Percentiles rank a stretch among this genome's conserved stretches.
These are phyloP conservation scores for Talaromyces adpressus DNA, from an alignment of 495 filamentous ascomycete genomes.

Conservation along the genomic window DNA sequence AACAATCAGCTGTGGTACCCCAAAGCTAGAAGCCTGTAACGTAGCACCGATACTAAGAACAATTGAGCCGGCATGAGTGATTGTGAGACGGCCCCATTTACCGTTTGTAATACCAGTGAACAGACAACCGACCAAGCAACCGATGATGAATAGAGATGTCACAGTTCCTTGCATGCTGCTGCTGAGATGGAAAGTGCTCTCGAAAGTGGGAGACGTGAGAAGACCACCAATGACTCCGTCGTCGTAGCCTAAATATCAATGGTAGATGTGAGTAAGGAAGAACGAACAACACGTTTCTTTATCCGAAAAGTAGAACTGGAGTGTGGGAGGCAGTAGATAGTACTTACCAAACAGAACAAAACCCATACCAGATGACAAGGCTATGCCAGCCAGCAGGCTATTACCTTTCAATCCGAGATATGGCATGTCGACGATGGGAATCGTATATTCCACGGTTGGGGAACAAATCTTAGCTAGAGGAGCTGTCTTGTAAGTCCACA, in stretches of 20 bases:
- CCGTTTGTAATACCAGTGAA: slow-evolving; percentile 3
- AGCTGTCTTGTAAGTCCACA: no score
- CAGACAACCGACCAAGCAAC: not conserved
- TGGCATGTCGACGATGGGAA: not conserved
- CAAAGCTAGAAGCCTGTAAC: slow-evolving; percentile 40
- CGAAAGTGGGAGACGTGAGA: slow-evolving; percentile 11
- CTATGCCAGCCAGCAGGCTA: slow-evolving; percentile 11
- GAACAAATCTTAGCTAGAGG: not conserved
- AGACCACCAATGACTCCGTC: slow-evolving; percentile 15
- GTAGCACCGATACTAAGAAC: slow-evolving; percentile 46
- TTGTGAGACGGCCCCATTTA: slow-evolving; percentile 8
- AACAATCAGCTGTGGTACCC: slow-evolving; percentile 34
- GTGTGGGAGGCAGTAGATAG: not conserved
- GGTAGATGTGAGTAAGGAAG: not conserved
- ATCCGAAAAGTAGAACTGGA: no score
- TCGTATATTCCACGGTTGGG: not conserved
- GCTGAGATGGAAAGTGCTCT: slow-evolving; percentile 12
- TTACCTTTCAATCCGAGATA: slow-evolving; percentile 10
- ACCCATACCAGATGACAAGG: slow-evolving; percentile 13
- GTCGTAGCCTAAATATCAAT: slow-evolving; percentile 9
- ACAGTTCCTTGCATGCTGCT: slow-evolving; percentile 15
- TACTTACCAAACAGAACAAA: slow-evolving; percentile 14
- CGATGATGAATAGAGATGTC: slow-evolving; percentile 7
- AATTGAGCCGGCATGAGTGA: slow-evolving; percentile 34
- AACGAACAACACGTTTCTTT: not conserved